These are phyloP conservation scores for Mycosphaerella sp. DNA, from an alignment of 2,329 filamentous ascomycete species.

Conservation along the genomic window DNA sequence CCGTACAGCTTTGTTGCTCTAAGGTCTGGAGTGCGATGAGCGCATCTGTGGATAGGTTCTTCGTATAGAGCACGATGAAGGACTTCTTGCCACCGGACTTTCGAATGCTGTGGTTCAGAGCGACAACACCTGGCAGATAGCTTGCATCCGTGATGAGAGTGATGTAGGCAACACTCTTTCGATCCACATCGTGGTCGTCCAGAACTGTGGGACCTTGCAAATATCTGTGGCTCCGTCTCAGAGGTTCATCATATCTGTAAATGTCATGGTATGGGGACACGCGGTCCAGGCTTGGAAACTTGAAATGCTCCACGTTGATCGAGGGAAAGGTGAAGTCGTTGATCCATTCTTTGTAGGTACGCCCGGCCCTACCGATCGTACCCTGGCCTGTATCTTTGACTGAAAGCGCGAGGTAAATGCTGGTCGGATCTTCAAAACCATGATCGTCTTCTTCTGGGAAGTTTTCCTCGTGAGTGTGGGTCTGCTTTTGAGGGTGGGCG, in stretches of 20 bases:
- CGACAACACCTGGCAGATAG: constrained; percentile 47
- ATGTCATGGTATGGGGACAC: too few species aligned
- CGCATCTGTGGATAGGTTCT: constrained; percentile 36
- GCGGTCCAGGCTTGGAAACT: too few species aligned
- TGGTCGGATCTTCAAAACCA: too few species aligned
- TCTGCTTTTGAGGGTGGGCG: too few species aligned
- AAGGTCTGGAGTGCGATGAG: constrained; percentile 41
- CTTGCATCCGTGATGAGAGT: constrained; percentile 46
- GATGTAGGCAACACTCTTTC: constrained; percentile 38
- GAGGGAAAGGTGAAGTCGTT: too few species aligned
- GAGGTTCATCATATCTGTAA: background rate
- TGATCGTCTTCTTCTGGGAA: too few species aligned
- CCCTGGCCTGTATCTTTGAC: too few species aligned
- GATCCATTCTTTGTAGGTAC: too few species aligned
- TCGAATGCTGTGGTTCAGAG: constrained; percentile 45
- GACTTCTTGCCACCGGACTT: constrained; percentile 42
- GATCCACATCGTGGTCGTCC: background rate
- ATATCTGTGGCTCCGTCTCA: background rate
- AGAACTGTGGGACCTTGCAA: background rate
- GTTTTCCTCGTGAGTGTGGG: too few species aligned
- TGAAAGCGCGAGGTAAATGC: too few species aligned
- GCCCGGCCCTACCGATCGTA: too few species aligned
- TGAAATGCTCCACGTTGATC: too few species aligned
- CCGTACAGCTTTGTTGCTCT: constrained; percentile 10
- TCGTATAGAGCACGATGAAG: constrained; percentile 46